Evolutionary conservation across 257 asterid species (phyloP).

Genomic region (Solanum habrochaites): DNA sequence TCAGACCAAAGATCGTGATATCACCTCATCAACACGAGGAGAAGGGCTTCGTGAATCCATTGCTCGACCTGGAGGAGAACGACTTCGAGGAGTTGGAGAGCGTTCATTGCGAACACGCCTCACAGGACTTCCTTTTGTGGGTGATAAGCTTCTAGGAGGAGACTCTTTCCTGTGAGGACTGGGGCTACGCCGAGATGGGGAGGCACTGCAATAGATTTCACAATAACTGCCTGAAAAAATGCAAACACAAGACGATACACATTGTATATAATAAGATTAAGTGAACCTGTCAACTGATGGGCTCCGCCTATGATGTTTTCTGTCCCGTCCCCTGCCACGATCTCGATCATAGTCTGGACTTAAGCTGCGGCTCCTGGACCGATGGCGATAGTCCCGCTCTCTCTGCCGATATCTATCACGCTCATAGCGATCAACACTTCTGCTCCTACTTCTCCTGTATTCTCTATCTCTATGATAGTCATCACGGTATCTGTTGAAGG

Average conservation of each 20-base stretch:
- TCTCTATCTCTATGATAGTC: slow-evolving; percentile 16
- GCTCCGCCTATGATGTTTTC: slow-evolving; percentile 2
- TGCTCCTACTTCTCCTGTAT: slow-evolving; percentile 19
- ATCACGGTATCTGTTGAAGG: slow-evolving; percentile 16
- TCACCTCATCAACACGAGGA: slow-evolving; percentile 1
- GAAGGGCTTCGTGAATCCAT: slow-evolving; percentile 7
- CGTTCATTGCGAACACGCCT: background rate
- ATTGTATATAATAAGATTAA: background rate
- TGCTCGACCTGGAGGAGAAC: background rate
- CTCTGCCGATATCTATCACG: slow-evolving; percentile 5
- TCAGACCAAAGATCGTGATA: background rate
- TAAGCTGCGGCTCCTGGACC: slow-evolving; percentile 21
- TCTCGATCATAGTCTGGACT: slow-evolving; percentile 17
- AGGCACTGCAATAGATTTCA: slow-evolving; percentile 1
- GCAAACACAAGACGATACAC: background rate
- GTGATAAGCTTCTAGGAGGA: slow-evolving; percentile 12
- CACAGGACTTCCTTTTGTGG: slow-evolving; percentile 4
- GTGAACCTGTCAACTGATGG: slow-evolving; percentile 20
- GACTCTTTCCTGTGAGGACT: slow-evolving; percentile 12
- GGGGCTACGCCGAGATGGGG: slow-evolving; percentile 6
- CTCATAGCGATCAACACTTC: slow-evolving; percentile 21
- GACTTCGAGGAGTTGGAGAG: slow-evolving; percentile 7
- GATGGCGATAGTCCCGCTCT: slow-evolving; percentile 5
- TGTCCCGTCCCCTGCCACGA: slow-evolving; percentile 3
- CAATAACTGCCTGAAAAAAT: background rate